Evolutionary conservation across 2,329 filamentous ascomycete species (phyloP).

Genomic region (Xylariaceae sp.): DNA sequence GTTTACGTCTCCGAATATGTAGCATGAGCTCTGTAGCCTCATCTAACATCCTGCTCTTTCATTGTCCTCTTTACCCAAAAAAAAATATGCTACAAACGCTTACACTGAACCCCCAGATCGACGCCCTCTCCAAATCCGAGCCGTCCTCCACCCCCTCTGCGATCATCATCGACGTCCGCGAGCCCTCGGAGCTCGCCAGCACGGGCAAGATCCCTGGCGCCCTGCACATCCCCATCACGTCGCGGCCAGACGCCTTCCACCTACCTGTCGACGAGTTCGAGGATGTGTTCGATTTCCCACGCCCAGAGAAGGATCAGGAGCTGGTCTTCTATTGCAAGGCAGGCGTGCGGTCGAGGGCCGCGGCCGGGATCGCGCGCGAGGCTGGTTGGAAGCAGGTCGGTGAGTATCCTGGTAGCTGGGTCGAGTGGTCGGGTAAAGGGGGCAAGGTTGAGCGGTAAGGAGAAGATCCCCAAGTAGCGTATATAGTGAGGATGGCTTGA

Average conservation of each 20-base stretch:
- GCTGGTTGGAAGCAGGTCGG: slow-evolving; percentile 70
- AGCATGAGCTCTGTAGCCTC: no score
- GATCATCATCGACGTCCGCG: slow-evolving; percentile 57
- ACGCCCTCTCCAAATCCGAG: background rate
- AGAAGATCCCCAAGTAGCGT: background rate
- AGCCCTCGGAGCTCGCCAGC: slow-evolving; percentile 60
- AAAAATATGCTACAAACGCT: background rate
- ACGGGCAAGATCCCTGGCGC: slow-evolving; percentile 75
- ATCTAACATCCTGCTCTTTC: no score
- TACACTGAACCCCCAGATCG: background rate
- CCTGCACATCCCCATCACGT: slow-evolving; percentile 76
- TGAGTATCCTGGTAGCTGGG: slow-evolving; percentile 72
- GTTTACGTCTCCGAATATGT: no score
- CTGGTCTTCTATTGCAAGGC: slow-evolving; percentile 92
- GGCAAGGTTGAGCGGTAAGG: slow-evolving; percentile 53
- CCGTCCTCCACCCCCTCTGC: slow-evolving; percentile 13
- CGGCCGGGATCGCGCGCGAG: slow-evolving; percentile 70
- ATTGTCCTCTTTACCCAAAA: background rate
- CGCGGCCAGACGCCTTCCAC: slow-evolving; percentile 74
- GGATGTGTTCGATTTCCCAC: slow-evolving; percentile 73
- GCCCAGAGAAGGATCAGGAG: slow-evolving; percentile 44
- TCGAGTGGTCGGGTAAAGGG: slow-evolving; percentile 75
- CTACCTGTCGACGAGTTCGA: slow-evolving; percentile 74
- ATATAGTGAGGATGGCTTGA: background rate
- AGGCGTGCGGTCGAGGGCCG: slow-evolving; percentile 75